Base-by-base conservation (phyloP, 2,329 filamentous ascomycete genomes). In the Albophoma yamanashiensis region DNA sequence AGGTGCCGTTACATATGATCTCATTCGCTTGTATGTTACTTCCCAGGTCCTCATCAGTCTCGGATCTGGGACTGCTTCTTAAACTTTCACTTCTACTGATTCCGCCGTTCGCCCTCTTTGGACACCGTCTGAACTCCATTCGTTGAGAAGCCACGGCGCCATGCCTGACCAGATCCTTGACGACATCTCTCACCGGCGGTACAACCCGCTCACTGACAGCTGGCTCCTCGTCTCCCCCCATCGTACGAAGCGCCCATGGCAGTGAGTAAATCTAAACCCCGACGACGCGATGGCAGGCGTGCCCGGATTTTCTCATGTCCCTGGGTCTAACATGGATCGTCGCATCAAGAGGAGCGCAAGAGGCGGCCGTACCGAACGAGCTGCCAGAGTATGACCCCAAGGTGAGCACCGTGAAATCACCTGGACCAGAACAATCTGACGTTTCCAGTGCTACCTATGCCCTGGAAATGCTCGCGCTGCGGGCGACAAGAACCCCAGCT, bases 141-240 rank as follows among this genome's bases (percentile, higher is more conserved):
- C 25, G 4, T 20, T 12, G 17, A 25, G 45, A 17, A 11, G 20
- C 3, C 25, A 17, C 47, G 7, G 27, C 27, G 75, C 63, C 55
- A 92, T 92, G 89, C 83, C 85, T 11, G 87, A 89, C 70, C 81
- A 85, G 64, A 86, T 93, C 57, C 86, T 99, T 57, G 87, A 97
- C 79, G 93, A 99, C 74, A 97, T 99, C 69, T 96, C 94, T 50
- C 94, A 99, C 73, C 83, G 94, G 68, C 88, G 94, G 72, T 97
- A 89, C 75, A 99, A 99, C 73, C 90, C 91, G 58, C 81, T 99
- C 63, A 88, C 90, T 65, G 92, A 91, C 63, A 91, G 89, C 63
- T 96, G 92, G 89, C 83, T 99, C 62, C 83, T 99, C 43, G 94
- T 99, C 17, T 97, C 94, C 20, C 94, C 94, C 62, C 94, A 99